A percentile compares a stretch with the other conserved stretches of the same genome.
phyloP scores from a whole-genome alignment of 495 filamentous ascomycete genomes.

The Penicillium flavigenum region DNA sequence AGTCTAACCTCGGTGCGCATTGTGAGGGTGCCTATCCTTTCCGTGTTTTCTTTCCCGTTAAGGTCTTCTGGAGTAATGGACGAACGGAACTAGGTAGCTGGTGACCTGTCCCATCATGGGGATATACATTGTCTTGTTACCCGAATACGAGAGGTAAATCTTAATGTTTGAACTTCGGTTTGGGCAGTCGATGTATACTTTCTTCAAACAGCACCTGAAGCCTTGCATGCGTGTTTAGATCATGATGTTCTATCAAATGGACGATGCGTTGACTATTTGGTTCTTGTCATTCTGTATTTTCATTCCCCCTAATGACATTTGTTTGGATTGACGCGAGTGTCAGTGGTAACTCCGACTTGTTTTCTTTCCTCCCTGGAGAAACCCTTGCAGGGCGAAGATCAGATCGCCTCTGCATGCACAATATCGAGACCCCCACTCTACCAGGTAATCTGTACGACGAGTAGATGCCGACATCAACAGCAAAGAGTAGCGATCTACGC shows the following conservation, averaged over 20 bases:
- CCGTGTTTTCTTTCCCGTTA: background rate
- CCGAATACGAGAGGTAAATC: slow-evolving; percentile 2
- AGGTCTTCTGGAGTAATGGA: background rate
- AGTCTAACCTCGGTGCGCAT: slow-evolving; percentile 4
- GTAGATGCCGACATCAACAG: background rate
- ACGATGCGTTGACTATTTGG: background rate
- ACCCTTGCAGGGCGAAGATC: background rate
- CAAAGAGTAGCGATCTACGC: background rate
- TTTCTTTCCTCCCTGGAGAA: background rate
- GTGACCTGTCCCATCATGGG: slow-evolving; percentile 14
- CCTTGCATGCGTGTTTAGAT: background rate
- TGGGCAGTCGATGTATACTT: background rate
- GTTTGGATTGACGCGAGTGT: background rate
- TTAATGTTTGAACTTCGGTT: background rate
- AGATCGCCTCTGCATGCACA: background rate
- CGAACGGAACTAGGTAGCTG: slow-evolving; percentile 3
- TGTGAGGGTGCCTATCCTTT: background rate
- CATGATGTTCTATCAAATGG: slow-evolving; percentile 12
- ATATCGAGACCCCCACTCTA: background rate
- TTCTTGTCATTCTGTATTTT: background rate
- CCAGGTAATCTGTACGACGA: background rate
- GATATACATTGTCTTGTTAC: slow-evolving; percentile 5
- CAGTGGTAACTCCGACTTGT: background rate
- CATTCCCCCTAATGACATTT: background rate
- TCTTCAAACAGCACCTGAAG: slow-evolving; percentile 1